A percentile compares a stretch with the other conserved stretches of the same genome.
Evolutionary conservation across 2,329 filamentous ascomycete species (phyloP).

Genomic region (Monosporascus cannonballus): DNA sequence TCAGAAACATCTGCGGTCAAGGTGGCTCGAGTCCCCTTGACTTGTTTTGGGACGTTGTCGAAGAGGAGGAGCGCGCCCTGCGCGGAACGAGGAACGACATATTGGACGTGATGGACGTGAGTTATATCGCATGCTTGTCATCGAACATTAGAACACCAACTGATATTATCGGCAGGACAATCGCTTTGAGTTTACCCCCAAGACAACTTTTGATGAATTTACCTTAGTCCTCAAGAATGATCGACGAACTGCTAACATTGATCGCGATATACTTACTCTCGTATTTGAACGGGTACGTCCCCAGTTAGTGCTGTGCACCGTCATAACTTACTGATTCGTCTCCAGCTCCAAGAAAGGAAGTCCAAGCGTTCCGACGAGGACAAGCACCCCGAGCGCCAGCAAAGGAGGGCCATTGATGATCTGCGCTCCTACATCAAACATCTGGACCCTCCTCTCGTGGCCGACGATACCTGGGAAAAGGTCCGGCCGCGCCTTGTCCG

Average conservation of each 20-base stretch:
- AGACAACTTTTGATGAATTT: conserved; percentile 88
- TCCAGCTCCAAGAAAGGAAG: conserved; percentile 81
- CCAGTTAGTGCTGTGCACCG: not conserved
- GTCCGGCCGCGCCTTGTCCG: conserved; percentile 74
- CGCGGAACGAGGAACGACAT: conserved; percentile 77
- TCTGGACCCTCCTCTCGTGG: conserved; percentile 73
- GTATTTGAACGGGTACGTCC: conserved; percentile 72
- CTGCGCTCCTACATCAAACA: conserved; percentile 84
- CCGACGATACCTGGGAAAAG: conserved; percentile 82
- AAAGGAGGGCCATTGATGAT: conserved; percentile 77
- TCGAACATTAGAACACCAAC: conserved; percentile 7
- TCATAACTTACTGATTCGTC: conserved; percentile 17
- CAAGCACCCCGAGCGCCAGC: conserved; percentile 75
- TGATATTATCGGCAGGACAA: conserved; percentile 60
- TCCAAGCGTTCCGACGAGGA: conserved; percentile 70
- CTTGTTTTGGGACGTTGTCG: conserved; percentile 91
- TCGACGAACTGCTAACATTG: conserved; percentile 80
- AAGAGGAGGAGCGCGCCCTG: conserved; percentile 87
- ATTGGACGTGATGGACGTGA: conserved; percentile 80
- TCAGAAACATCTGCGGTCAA: conserved; percentile 76
- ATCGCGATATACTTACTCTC: conserved; percentile 68
- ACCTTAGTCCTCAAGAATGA: conserved; percentile 75
- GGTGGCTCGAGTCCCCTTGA: conserved; percentile 80
- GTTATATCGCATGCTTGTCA: conserved; percentile 23
- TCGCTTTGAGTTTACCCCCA: conserved; percentile 81